Evolutionary conservation across 2,329 filamentous ascomycete genomes (phyloP).

Genomic region (Epichloe sp.): DNA sequence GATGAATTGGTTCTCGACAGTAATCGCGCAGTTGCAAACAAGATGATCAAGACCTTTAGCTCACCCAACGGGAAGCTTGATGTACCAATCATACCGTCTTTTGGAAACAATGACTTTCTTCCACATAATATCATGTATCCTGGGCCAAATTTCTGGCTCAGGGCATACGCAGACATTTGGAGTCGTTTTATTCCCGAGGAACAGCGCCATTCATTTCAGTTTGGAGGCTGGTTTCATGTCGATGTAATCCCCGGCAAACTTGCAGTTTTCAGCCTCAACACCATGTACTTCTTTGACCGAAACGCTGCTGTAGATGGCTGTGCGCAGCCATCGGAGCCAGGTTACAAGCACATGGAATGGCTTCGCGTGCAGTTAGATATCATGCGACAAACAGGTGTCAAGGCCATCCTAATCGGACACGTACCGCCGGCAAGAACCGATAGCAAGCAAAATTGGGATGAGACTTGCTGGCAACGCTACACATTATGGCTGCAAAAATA

Average conservation of each 20-base stretch:
- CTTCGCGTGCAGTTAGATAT: slow-evolving; percentile 76
- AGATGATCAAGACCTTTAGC: slow-evolving; percentile 63
- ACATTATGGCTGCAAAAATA: slow-evolving; percentile 82
- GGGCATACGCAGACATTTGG: slow-evolving; percentile 69
- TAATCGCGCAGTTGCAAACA: slow-evolving; percentile 63
- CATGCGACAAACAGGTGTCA: slow-evolving; percentile 73
- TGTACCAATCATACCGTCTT: slow-evolving; percentile 75
- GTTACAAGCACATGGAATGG: slow-evolving; percentile 95
- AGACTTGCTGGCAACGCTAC: slow-evolving; percentile 98
- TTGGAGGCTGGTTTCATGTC: slow-evolving; percentile 87
- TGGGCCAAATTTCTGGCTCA: slow-evolving; percentile 81
- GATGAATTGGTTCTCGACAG: slow-evolving; percentile 61
- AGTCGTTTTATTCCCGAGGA: slow-evolving; percentile 76
- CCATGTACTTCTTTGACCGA: slow-evolving; percentile 87
- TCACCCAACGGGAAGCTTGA: slow-evolving; percentile 42
- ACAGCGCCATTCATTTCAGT: slow-evolving; percentile 80
- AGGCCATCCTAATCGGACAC: slow-evolving; percentile 88
- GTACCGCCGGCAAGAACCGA: slow-evolving; percentile 80
- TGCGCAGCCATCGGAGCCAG: slow-evolving; percentile 62
- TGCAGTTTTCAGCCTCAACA: slow-evolving; percentile 89
- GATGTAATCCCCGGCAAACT: slow-evolving; percentile 81
- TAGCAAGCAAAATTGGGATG: slow-evolving; percentile 83
- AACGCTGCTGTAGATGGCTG: slow-evolving; percentile 94
- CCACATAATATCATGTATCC: slow-evolving; percentile 86
- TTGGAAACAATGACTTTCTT: slow-evolving; percentile 95